Percentiles rank a stretch among this genome's conserved stretches.
Conservation (phyloP, 1,284 basidiomycete genomes). For the Fomitopsis pinicola region DNA sequence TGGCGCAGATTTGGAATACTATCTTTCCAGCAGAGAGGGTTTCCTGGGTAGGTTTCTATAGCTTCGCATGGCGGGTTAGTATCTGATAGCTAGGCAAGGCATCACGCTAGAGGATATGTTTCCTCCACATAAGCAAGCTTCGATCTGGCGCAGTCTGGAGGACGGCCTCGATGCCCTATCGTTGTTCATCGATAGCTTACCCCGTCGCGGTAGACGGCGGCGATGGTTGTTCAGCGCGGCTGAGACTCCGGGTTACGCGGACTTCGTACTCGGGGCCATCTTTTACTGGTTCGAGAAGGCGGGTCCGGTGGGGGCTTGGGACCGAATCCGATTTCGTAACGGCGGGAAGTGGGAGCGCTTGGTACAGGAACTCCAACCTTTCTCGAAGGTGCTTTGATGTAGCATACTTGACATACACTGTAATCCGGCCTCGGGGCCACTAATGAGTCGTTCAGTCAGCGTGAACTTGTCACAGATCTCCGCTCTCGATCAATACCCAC, state of each 20-base stretch:
- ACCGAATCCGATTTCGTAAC: slow-evolving; percentile 4
- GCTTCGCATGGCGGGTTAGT: not conserved
- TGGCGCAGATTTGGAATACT: slow-evolving; percentile 7
- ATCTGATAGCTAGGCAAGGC: not conserved
- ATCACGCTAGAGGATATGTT: slow-evolving; percentile 9
- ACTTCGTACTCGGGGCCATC: slow-evolving; percentile 5
- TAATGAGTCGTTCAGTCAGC: not conserved
- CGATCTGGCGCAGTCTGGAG: slow-evolving; percentile 1
- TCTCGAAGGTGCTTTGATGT: slow-evolving; percentile 5
- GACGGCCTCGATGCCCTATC: slow-evolving; percentile 5
- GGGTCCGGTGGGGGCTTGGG: slow-evolving; percentile 7
- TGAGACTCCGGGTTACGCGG: slow-evolving; percentile 6
- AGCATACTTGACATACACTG: not conserved
- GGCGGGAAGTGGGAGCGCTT: slow-evolving; percentile 6
- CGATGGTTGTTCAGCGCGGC: slow-evolving; percentile 4
- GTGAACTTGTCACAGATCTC: not conserved
- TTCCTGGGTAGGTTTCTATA: slow-evolving; percentile 1
- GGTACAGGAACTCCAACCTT: slow-evolving; percentile 1
- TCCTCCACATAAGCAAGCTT: slow-evolving; percentile 3
- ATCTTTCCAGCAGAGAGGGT: not conserved
- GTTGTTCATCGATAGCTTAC: slow-evolving; percentile 1
- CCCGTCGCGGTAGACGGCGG: not conserved
- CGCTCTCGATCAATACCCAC: not conserved
- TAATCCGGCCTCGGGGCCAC: not conserved
- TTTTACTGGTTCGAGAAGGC: slow-evolving; percentile 8